A percentile compares a stretch with the other conserved stretches of the same genome.
Evolutionary conservation across 1,139 yeast genomes (phyloP).

Genomic region (Meyerozyma sp.): DNA sequence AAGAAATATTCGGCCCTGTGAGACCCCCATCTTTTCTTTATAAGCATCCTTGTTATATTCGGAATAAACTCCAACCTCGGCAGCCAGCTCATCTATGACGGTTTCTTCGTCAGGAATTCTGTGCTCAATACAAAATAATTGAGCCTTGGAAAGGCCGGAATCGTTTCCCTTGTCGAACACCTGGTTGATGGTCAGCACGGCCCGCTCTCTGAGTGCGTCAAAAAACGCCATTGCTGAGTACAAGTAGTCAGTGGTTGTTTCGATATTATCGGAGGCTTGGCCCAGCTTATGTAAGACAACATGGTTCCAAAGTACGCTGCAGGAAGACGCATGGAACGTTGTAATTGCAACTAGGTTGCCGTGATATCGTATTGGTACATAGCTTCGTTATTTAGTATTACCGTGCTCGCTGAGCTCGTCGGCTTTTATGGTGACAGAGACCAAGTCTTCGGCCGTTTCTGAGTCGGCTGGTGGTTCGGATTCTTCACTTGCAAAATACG

Average conservation of each 20-base stretch:
- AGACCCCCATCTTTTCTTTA: conserved; percentile 20
- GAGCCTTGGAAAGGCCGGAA: conserved; percentile 52
- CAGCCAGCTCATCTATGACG: conserved; percentile 61
- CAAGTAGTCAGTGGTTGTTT: too few relatives aligned
- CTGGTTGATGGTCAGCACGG: conserved; percentile 34
- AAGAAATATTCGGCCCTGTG: conserved; percentile 59
- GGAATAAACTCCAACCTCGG: conserved; percentile 56
- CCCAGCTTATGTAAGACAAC: not conserved
- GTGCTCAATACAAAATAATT: conserved; percentile 60
- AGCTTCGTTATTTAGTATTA: not conserved
- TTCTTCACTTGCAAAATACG: not conserved
- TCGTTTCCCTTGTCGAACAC: conserved; percentile 34
- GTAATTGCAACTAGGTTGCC: too few relatives aligned
- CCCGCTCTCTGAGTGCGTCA: conserved; percentile 12
- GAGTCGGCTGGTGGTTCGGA: not conserved
- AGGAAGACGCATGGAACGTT: not conserved
- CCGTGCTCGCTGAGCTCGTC: too few relatives aligned
- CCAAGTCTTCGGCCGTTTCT: not conserved
- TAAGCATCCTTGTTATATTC: conserved; percentile 22
- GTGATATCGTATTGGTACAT: not conserved
- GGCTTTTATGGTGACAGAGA: not conserved
- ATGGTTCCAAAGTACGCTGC: not conserved
- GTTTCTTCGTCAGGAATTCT: conserved; percentile 68
- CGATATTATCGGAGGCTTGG: conserved; percentile 1
- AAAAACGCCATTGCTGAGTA: conserved; percentile 17